phyloP scores from a whole-genome alignment of 352 stramenopile genomes.

The Pythium oligandrum region DNA sequence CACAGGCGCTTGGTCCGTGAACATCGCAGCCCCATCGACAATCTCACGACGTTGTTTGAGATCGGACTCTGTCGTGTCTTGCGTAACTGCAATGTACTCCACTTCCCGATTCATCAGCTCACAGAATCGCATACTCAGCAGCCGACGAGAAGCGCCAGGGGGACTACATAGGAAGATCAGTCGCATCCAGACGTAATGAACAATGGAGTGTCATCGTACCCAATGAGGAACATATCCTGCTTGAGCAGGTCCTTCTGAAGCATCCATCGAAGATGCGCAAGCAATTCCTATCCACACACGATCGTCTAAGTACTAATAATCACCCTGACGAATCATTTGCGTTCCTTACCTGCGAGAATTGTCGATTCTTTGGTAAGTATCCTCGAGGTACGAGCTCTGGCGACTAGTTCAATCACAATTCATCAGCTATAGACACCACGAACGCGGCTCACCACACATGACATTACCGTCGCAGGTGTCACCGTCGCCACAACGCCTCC shows the following conservation, averaged over 20 bases:
- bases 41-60: constrained; percentile 87
- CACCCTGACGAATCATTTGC: background rate
- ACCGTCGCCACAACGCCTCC: constrained; percentile 45
- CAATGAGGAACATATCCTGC: constrained; percentile 88
- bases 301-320: background rate
- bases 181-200: background rate
- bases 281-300: constrained; percentile 36
- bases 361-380: constrained; percentile 40
- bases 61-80: constrained; percentile 93
- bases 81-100: constrained; percentile 90
- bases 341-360: constrained; percentile 36
- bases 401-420: constrained; percentile 15
- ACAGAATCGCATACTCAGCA: constrained; percentile 82
- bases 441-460: background rate
- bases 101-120: constrained; percentile 82
- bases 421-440: background rate
- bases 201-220: constrained; percentile 19
- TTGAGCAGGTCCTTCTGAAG: constrained; percentile 78
- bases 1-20: constrained; percentile 91
- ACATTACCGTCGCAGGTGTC: constrained; percentile 20
- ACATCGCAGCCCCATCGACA: constrained; percentile 64
- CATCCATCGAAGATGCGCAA: constrained; percentile 84
- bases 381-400: constrained; percentile 51
- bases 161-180: constrained; percentile 27
- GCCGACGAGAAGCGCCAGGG: constrained; percentile 60